Conservation (phyloP, 148 eudicot species). For the Arbutus unedo region DNA sequence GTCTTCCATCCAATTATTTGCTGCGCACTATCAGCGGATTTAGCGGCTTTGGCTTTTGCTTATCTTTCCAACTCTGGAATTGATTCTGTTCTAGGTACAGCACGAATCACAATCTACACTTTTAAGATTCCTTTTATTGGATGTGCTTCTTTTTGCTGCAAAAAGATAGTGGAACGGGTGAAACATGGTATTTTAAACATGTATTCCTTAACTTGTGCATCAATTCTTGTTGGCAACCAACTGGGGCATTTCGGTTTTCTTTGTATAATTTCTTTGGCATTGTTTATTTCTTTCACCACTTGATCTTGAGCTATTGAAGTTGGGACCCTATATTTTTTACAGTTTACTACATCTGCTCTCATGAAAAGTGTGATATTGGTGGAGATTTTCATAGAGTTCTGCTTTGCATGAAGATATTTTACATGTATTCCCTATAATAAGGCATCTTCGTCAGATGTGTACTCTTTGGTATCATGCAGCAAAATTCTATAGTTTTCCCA, state of each 20-base stretch:
- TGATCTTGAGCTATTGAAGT: background rate
- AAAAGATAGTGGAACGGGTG: background rate
- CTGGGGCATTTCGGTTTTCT: background rate
- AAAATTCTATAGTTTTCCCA: background rate
- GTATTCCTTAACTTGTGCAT: too few relatives aligned
- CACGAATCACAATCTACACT: slow-evolving; percentile 17
- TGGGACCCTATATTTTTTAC: background rate
- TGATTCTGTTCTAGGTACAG: slow-evolving; percentile 74
- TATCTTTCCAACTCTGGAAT: slow-evolving; percentile 69
- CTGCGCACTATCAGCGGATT: slow-evolving; percentile 81
- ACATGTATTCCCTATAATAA: too few relatives aligned
- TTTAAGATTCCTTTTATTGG: background rate
- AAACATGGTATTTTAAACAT: background rate
- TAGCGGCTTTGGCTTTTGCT: slow-evolving; percentile 89
- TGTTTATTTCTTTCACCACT: background rate
- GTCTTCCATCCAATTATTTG: slow-evolving; percentile 92
- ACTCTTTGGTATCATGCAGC: background rate
- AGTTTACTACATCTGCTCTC: background rate
- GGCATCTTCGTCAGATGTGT: background rate
- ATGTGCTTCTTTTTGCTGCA: background rate
- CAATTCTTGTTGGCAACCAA: background rate
- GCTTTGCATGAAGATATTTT: too few relatives aligned
- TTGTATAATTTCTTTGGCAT: background rate
- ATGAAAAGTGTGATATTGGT: background rate
- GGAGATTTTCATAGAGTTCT: background rate